These are phyloP conservation scores for Colletotrichum paranaense DNA, from an alignment of 2,329 filamentous ascomycete genomes.

Conservation along the genomic window DNA sequence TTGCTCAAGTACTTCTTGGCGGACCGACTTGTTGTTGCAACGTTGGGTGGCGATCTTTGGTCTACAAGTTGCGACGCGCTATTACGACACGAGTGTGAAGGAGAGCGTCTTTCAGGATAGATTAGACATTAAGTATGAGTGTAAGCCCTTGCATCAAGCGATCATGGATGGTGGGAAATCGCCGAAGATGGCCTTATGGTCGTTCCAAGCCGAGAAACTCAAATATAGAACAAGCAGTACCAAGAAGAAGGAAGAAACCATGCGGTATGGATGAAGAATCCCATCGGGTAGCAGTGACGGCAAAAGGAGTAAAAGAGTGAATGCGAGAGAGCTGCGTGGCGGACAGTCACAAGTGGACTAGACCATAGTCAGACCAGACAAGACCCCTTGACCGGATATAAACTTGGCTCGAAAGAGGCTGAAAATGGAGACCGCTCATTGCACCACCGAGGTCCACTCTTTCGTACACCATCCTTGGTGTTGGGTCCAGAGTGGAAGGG, in stretches of 20 bases:
- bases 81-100: not conserved
- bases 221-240: not conserved
- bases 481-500: not conserved
- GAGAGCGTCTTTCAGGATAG: not conserved
- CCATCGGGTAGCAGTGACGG: not conserved
- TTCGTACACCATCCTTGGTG: not conserved
- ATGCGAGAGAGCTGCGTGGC: not conserved
- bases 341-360: too few relatives aligned
- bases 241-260: not conserved
- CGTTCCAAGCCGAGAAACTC: not conserved
- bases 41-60: not conserved
- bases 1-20: slow-evolving; percentile 9
- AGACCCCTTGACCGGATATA: not conserved
- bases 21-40: slow-evolving; percentile 7
- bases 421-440: slow-evolving; percentile 5
- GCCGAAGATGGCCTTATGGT: not conserved
- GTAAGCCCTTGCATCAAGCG: not conserved
- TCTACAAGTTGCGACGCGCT: not conserved
- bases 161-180: not conserved
- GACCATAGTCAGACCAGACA: not conserved
- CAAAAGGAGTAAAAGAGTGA: not conserved
- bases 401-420: slow-evolving; percentile 8
- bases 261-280: not conserved
- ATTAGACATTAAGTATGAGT: slow-evolving; percentile 14
- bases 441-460: slow-evolving; percentile 25